Evolutionary conservation across 78 protist species (phyloP).

Genomic region (Dictyostelium intermedium): DNA sequence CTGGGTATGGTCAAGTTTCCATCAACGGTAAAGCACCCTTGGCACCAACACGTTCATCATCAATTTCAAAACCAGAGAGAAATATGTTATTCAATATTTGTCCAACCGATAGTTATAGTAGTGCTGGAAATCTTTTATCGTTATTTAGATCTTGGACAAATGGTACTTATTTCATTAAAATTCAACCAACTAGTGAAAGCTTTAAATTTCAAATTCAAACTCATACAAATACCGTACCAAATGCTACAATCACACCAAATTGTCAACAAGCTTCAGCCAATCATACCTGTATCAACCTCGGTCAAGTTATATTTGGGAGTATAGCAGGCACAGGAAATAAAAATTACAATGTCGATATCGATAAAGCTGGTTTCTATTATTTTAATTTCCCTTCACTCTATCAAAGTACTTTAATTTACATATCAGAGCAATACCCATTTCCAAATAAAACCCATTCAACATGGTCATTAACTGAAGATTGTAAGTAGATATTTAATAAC

Average conservation of each 20-base stretch:
- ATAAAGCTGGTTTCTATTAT: not conserved
- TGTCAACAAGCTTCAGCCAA: not conserved
- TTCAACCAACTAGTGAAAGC: not conserved
- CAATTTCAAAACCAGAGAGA: not conserved
- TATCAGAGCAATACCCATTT: not conserved
- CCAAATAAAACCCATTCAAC: not conserved
- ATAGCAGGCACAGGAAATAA: not conserved
- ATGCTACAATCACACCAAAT: not conserved
- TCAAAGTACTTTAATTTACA: conserved; percentile 5
- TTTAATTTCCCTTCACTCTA: conserved; percentile 13
- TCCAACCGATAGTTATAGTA: conserved; percentile 31
- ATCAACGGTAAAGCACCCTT: not conserved
- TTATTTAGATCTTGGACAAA: conserved; percentile 1
- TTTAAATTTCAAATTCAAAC: not conserved
- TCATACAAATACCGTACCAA: not conserved
- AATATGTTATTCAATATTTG: conserved; percentile 4
- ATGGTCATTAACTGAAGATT: not conserved
- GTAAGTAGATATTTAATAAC: not conserved
- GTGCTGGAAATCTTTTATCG: not conserved
- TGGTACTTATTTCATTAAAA: conserved; percentile 36
- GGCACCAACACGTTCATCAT: not conserved
- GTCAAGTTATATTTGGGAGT: not conserved
- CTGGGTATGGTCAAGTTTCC: not conserved
- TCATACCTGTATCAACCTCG: conserved; percentile 21
- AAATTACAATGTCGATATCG: not conserved